Conservation (phyloP, 2,329 filamentous ascomycete species). For the Myriosclerotinia duriaeana region DNA sequence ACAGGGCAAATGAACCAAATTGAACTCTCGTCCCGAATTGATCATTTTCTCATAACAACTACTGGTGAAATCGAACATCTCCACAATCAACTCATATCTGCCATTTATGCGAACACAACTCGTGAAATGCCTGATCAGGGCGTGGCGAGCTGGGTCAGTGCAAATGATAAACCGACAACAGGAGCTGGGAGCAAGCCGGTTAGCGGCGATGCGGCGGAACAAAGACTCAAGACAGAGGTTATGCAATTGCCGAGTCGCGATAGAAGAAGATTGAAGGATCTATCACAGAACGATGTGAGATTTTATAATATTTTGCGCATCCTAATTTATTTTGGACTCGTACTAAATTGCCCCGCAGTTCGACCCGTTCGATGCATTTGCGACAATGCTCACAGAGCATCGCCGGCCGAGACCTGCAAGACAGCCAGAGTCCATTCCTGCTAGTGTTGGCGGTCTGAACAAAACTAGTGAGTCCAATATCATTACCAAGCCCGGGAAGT, state of each 20-base stretch:
- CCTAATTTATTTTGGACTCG: neutral
- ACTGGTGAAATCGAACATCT: slow-evolving; percentile 58
- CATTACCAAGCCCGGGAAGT: slow-evolving; percentile 48
- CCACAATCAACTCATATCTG: slow-evolving; percentile 67
- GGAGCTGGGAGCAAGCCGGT: slow-evolving; percentile 60
- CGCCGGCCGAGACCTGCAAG: slow-evolving; percentile 44
- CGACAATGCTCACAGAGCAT: slow-evolving; percentile 39
- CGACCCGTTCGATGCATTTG: slow-evolving; percentile 38
- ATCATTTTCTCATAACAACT: slow-evolving; percentile 57
- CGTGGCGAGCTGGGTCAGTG: slow-evolving; percentile 69
- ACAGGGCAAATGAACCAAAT: slow-evolving; percentile 62
- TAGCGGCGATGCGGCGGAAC: slow-evolving; percentile 64
- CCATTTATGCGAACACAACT: slow-evolving; percentile 68
- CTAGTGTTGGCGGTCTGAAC: slow-evolving; percentile 71
- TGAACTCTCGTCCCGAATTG: slow-evolving; percentile 59
- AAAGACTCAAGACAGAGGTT: slow-evolving; percentile 65
- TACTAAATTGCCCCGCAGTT: slow-evolving; percentile 31
- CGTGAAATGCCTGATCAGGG: slow-evolving; percentile 67
- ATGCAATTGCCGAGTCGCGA: slow-evolving; percentile 69
- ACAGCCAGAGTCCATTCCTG: slow-evolving; percentile 60
- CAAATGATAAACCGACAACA: slow-evolving; percentile 64
- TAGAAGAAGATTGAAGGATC: slow-evolving; percentile 64
- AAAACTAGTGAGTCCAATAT: slow-evolving; percentile 59
- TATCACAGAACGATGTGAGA: slow-evolving; percentile 60
- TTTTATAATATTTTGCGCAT: neutral